Evolutionary conservation across 2,329 filamentous ascomycete genomes (phyloP).

Genomic region (Xylaria sp.): DNA sequence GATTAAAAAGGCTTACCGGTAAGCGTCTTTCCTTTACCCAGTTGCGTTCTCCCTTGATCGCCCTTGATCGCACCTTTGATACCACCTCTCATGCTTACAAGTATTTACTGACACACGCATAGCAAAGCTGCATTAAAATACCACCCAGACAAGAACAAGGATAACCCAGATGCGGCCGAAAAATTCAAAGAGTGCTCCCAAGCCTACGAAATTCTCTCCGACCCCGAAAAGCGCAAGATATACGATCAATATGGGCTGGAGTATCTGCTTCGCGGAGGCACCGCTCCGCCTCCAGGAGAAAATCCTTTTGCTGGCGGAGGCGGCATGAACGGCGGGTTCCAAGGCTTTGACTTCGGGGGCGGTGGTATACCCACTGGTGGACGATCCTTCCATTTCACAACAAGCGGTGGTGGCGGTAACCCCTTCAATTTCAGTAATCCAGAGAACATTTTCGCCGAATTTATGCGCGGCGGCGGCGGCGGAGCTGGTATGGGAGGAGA

Average conservation of each 20-base stretch:
- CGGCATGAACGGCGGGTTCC: conserved; percentile 37
- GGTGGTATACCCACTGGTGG: conserved; percentile 60
- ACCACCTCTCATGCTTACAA: conserved; percentile 15
- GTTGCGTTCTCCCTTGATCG: no score
- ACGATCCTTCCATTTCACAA: conserved; percentile 74
- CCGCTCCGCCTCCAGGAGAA: conserved; percentile 71
- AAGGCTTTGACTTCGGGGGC: conserved; percentile 33
- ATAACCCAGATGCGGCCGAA: conserved; percentile 84
- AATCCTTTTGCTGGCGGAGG: conserved; percentile 70
- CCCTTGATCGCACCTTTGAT: not conserved
- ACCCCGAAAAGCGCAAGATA: conserved; percentile 94
- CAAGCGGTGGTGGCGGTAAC: conserved; percentile 62
- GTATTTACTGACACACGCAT: conserved; percentile 52
- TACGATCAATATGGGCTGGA: conserved; percentile 97
- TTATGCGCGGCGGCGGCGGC: conserved; percentile 70
- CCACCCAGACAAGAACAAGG: conserved; percentile 98
- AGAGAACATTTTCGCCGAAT: conserved; percentile 86
- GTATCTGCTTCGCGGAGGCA: conserved; percentile 85
- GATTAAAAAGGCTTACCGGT: conserved; percentile 96
- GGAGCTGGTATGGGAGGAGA: conserved; percentile 52
- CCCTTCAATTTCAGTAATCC: conserved; percentile 88
- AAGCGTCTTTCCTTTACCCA: conserved; percentile 51
- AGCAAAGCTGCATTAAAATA: conserved; percentile 90
- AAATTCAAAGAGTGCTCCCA: conserved; percentile 99
- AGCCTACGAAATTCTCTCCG: conserved; percentile 97